Evolutionary conservation across 2,329 filamentous ascomycete genomes (phyloP), one percentile per base, ranked within the genome.

Genomic region (Diaporthe sp.): DNA sequence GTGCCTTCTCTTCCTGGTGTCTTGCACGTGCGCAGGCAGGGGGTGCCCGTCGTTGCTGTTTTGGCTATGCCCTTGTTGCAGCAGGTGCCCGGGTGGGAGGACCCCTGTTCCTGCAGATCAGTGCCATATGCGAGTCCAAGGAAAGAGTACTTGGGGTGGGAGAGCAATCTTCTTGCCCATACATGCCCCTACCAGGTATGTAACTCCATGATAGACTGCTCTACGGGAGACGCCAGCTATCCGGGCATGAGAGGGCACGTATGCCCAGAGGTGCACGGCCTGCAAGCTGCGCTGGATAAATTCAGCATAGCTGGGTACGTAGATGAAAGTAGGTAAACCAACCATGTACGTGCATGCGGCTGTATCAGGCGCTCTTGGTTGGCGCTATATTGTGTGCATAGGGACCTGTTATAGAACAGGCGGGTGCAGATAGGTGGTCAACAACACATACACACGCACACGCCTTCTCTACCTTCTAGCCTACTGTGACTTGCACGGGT

Each of bases 21-120:
- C 4, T 28, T 17, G 35, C 25, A 22, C 13, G 30, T 35, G 30
- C 22, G 19, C 55, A 58, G 55, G 55, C 40, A 52, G 45, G 64
- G 45, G 28, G 30, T 25, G 45, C 64, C 64, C 40, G 25, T 45
- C 35, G 25, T n/a, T 33, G 38, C 40, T 33, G 42, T 33, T 35
- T 66, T 50, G 61, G 61, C 35, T 19, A 30, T 45, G 45, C 45
- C 61, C 22, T 30, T 64, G 58, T 30, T 66, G 60, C 28, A 35
- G 42, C 12, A 25, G 28, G 61, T 38, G 15, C 60, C 28, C 17
- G 6, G 45, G 22, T 28, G 64, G 64, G 45, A 67, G 45, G 22
- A 38, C 45, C 64, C 64, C 47, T 67, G 64, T 52, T 40, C 22
- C 22, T 38, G 64, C 64, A 52, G 57, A 60, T 60, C 57, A 40